A percentile compares a stretch with the other conserved stretches of the same genome.
These are phyloP conservation scores for Cladosporium cucumerinum DNA, from an alignment of 2,329 filamentous ascomycete genomes.

Conservation along the genomic window DNA sequence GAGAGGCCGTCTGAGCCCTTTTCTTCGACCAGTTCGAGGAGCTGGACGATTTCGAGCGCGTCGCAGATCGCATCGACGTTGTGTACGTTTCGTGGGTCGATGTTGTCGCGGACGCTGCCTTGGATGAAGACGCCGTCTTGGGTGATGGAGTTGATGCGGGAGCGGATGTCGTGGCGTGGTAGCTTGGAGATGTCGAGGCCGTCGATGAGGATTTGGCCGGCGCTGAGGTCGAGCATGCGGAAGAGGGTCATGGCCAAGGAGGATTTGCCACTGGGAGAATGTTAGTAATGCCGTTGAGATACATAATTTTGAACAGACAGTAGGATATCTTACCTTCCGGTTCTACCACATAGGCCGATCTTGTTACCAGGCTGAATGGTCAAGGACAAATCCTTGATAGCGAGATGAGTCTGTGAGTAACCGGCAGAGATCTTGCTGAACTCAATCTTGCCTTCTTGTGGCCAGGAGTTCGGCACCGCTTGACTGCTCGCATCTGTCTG, in stretches of 20 bases:
- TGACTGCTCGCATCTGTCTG: constrained; percentile 1
- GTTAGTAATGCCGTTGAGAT: constrained; percentile 22
- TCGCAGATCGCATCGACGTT: constrained; percentile 41
- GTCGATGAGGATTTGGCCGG: constrained; percentile 48
- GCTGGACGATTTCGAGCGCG: constrained; percentile 47
- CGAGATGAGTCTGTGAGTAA: constrained; percentile 26
- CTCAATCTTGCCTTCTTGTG: constrained; percentile 13
- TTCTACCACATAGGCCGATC: constrained; percentile 53
- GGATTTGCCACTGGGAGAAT: constrained; percentile 46
- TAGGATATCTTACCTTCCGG: constrained; percentile 41
- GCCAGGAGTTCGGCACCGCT: neutral
- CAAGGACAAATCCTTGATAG: constrained; percentile 48
- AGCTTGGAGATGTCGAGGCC: constrained; percentile 46
- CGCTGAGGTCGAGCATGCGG: constrained; percentile 46
- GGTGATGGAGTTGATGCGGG: constrained; percentile 46
- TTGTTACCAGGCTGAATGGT: constrained; percentile 48
- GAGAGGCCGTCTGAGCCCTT: constrained; percentile 41
- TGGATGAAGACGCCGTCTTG: constrained; percentile 53
- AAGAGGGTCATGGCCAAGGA: constrained; percentile 50
- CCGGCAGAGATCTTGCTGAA: constrained; percentile 14
- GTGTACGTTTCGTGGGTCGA: constrained; percentile 42
- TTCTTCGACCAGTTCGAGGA: constrained; percentile 29
- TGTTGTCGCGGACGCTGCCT: constrained; percentile 48
- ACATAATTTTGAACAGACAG: neutral
- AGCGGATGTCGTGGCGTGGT: constrained; percentile 45